Conservation (phyloP, 2,329 filamentous ascomycete genomes). For the Geosmithia flava region DNA sequence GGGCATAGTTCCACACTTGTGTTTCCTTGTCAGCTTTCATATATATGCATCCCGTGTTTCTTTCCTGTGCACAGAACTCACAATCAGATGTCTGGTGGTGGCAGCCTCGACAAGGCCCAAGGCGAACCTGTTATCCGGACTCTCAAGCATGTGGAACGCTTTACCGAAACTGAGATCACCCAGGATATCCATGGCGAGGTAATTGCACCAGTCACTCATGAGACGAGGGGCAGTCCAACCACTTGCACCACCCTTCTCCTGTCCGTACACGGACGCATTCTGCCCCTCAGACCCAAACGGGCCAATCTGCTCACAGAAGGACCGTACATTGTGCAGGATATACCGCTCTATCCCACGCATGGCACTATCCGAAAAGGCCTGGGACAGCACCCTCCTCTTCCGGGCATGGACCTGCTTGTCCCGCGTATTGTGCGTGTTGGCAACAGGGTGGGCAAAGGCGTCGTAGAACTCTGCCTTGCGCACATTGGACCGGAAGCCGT, state of each 20-base stretch:
- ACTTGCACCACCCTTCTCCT: background rate
- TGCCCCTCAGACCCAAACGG: conserved; percentile 9
- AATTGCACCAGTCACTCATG: conserved; percentile 52
- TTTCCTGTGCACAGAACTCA: conserved; percentile 24
- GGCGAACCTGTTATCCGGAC: conserved; percentile 50
- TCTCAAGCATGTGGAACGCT: conserved; percentile 49
- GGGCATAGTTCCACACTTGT: conserved; percentile 59
- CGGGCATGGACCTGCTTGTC: conserved; percentile 57
- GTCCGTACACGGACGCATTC: too few species aligned
- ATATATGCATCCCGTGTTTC: background rate
- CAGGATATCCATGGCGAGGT: conserved; percentile 50
- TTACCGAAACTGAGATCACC: conserved; percentile 50
- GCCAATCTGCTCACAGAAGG: conserved; percentile 49
- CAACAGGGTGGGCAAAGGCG: conserved; percentile 56
- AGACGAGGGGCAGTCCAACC: conserved; percentile 47
- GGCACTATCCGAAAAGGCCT: conserved; percentile 56
- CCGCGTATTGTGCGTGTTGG: conserved; percentile 62
- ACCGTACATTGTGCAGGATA: conserved; percentile 52
- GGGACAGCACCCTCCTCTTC: conserved; percentile 59
- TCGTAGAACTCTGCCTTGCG: conserved; percentile 63
- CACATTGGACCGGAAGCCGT: conserved; percentile 51
- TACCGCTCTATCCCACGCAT: conserved; percentile 58
- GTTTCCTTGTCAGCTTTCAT: conserved; percentile 3
- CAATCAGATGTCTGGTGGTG: conserved; percentile 56
- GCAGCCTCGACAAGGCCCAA: conserved; percentile 55